Evolutionary conservation across 768 basidiomycete genomes (phyloP).

Genomic region (Lactarius vividus): DNA sequence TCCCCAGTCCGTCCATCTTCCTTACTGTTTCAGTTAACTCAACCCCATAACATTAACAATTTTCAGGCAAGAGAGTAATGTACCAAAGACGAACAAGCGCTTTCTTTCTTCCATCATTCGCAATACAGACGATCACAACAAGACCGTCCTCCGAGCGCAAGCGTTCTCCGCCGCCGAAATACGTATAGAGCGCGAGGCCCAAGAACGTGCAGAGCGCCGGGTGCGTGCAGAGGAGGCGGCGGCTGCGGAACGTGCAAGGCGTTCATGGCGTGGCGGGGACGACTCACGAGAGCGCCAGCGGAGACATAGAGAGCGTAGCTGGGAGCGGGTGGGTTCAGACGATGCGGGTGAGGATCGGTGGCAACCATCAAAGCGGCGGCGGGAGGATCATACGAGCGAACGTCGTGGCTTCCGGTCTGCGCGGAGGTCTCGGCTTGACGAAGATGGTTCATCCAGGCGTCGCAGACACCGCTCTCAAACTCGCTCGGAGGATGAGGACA

Average conservation of each 20-base stretch:
- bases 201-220: slow-evolving; percentile 57
- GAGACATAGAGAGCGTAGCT: slow-evolving; percentile 47
- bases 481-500: slow-evolving; percentile 26
- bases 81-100: slow-evolving; percentile 79
- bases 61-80: slow-evolving; percentile 61
- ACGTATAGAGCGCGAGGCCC: slow-evolving; percentile 65
- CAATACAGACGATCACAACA: slow-evolving; percentile 95
- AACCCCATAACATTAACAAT: background rate
- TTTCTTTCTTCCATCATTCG: slow-evolving; percentile 84
- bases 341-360: slow-evolving; percentile 31
- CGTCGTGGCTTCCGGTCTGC: slow-evolving; percentile 35
- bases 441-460: slow-evolving; percentile 29
- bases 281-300: slow-evolving; percentile 46
- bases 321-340: slow-evolving; percentile 48
- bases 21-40: background rate
- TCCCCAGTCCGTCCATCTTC: slow-evolving; percentile 43
- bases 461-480: slow-evolving; percentile 31
- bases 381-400: slow-evolving; percentile 40
- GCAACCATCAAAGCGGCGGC: slow-evolving; percentile 38
- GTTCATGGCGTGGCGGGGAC: slow-evolving; percentile 40
- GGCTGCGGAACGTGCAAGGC: slow-evolving; percentile 57
- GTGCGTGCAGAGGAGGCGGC: slow-evolving; percentile 75
- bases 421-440: slow-evolving; percentile 26
- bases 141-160: slow-evolving; percentile 72
- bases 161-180: slow-evolving; percentile 69